Evolutionary conservation across 805 yeast species (phyloP).

Genomic region (Ogataea trehalophila): DNA sequence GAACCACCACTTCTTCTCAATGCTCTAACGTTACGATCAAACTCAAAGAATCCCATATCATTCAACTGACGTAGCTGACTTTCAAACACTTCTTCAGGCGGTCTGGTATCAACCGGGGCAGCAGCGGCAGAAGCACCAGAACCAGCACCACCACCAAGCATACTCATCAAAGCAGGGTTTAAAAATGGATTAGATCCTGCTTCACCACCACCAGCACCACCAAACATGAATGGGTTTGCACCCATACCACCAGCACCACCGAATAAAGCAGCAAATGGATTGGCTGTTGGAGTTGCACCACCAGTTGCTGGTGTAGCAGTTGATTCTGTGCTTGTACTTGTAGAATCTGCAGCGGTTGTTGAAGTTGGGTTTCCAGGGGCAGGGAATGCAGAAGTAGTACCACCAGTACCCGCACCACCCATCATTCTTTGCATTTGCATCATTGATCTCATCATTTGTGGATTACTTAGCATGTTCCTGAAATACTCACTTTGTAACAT

Average conservation of each 20-base stretch:
- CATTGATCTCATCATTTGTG: constrained; percentile 78
- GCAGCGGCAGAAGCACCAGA: constrained; percentile 58
- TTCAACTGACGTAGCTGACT: constrained; percentile 67
- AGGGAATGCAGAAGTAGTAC: constrained; percentile 36
- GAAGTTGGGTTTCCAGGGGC: constrained; percentile 41
- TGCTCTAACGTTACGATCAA: constrained; percentile 87
- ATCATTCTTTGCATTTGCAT: constrained; percentile 64
- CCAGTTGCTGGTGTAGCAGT: constrained; percentile 1
- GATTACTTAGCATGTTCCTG: constrained; percentile 76
- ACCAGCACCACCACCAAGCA: constrained; percentile 57
- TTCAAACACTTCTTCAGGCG: constrained; percentile 78
- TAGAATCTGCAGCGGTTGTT: constrained; percentile 15
- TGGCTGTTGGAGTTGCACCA: constrained; percentile 30
- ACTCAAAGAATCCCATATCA: constrained; percentile 86
- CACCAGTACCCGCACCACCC: constrained; percentile 33
- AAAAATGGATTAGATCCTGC: constrained; percentile 35
- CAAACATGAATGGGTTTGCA: constrained; percentile 10
- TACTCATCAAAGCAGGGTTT: constrained; percentile 44
- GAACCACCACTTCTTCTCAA: constrained; percentile 94
- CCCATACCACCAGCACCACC: constrained; percentile 20
- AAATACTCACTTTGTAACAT: constrained; percentile 80
- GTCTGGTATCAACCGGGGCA: constrained; percentile 63
- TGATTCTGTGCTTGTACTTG: constrained; percentile 14
- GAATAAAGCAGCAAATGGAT: constrained; percentile 41
- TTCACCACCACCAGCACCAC: constrained; percentile 22